These are phyloP conservation scores for Paraphaeosphaeria sporulosa DNA, from an alignment of 2,329 filamentous ascomycete genomes.

Conservation along the genomic window DNA sequence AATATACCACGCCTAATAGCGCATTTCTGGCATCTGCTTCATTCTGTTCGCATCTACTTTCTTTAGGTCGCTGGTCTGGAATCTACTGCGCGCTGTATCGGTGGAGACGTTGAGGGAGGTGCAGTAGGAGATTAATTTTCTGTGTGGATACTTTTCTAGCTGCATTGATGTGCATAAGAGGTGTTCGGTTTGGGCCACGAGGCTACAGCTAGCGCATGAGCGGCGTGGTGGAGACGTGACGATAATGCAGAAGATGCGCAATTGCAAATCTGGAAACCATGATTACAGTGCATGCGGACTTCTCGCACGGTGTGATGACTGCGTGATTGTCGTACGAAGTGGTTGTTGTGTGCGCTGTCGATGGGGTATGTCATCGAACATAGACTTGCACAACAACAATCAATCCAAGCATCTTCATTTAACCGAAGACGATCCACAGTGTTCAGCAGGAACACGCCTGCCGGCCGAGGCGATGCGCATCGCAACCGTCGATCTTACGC, in stretches of 20 bases:
- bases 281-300: background rate
- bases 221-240: background rate
- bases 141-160: conserved; percentile 10
- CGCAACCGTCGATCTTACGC: background rate
- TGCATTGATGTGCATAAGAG: conserved; percentile 9
- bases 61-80: background rate
- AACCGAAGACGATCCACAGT: too few relatives aligned
- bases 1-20: conserved; percentile 1
- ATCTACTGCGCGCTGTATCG: background rate
- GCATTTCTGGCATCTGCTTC: conserved; percentile 1
- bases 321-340: background rate
- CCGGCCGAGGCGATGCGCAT: background rate
- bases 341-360: background rate
- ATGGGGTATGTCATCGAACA: too few relatives aligned
- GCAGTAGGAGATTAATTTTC: conserved; percentile 8
- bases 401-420: too few relatives aligned
- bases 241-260: conserved; percentile 3
- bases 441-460: background rate
- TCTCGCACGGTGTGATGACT: background rate
- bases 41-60: background rate
- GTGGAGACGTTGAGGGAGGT: background rate
- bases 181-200: background rate
- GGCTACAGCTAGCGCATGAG: conserved; percentile 1
- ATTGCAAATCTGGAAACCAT: background rate
- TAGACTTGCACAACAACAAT: too few relatives aligned